Evolutionary conservation across 805 yeast species (phyloP), one percentile per base, ranked within the genome.

Genomic region (Brettanomyces custersianus): DNA sequence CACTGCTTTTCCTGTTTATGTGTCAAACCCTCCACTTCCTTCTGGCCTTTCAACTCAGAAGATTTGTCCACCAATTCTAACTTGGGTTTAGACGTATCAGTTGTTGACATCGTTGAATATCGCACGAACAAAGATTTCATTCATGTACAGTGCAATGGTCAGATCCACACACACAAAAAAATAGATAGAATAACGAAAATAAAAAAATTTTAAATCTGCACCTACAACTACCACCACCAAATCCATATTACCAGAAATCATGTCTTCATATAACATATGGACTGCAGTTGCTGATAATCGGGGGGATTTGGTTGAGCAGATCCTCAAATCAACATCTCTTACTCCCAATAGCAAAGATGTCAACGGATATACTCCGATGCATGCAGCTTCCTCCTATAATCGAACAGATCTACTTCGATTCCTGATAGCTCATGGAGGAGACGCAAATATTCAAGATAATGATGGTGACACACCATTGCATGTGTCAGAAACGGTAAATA

Each of bases 401-500:
- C 88, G 90, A 53, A 47, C 60, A 2, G 87, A 80, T 8, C 62
- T 92, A 27, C 62, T 92, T 26, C 55, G 61, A 38, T 72, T 69
- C 43, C 63, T 86, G 31, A 55, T 82, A 4, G 46, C 47, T 4
- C 54, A 60, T 15, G 83, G 83, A 7, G 97, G 96, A 5, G 79
- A 92, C 51, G 71, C 87, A 18, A 87, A 92, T 54, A 63, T 88
- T 22, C 76, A 68, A 40, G 99, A 92, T 47, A 60, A 60, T 17
- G 98, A 94, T 45, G 96, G 97, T 2, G 99, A 92, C 49, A 81
- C 97, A 0, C 96, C 99, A 1, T 64, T 92, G 41, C 97, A 90
- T 55, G 94, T 86, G 46, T 84, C 77, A 17, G 99, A 92, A 52
- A 80, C 77, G 37, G 59, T 72, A 0, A 62, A 54, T 2, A 68